Evolutionary conservation across 768 basidiomycete genomes (phyloP).

Genomic region (Tremella mesenterica): DNA sequence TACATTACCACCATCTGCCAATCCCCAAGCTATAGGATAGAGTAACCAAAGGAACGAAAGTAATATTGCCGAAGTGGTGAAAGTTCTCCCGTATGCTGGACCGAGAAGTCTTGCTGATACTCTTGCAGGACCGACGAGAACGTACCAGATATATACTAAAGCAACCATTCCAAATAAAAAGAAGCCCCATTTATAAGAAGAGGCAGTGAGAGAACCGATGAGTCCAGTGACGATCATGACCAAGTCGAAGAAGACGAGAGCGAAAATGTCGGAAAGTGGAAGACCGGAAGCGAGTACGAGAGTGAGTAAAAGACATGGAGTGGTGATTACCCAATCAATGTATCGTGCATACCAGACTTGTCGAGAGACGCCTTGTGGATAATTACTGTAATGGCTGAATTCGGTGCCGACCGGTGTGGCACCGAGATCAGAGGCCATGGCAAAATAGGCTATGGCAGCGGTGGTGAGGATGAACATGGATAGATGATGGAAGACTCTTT

Average conservation of each 20-base stretch:
- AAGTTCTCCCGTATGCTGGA: conserved; percentile 31
- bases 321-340: conserved; percentile 45
- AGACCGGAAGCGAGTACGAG: conserved; percentile 50
- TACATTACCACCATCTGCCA: conserved; percentile 51
- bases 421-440: conserved; percentile 56
- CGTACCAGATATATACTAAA: conserved; percentile 47
- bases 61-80: conserved; percentile 46
- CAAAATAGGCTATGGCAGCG: conserved; percentile 50
- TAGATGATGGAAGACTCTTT: conserved; percentile 52
- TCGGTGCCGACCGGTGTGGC: conserved; percentile 49
- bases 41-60: conserved; percentile 54
- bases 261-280: conserved; percentile 51
- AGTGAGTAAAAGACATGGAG: conserved; percentile 51
- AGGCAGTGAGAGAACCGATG: conserved; percentile 51
- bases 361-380: conserved; percentile 45
- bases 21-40: conserved; percentile 56
- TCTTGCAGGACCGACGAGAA: conserved; percentile 31
- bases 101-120: conserved; percentile 37
- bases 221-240: conserved; percentile 50
- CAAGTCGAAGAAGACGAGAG: conserved; percentile 50
- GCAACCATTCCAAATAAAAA: conserved; percentile 48
- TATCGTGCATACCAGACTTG: conserved; percentile 41
- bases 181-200: conserved; percentile 52
- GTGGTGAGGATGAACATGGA: conserved; percentile 50
- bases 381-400: conserved; percentile 45